A percentile compares a stretch with the other conserved stretches of the same genome.
phyloP scores from a whole-genome alignment of 2,329 filamentous ascomycete species.

The Podosphaera fusca region DNA sequence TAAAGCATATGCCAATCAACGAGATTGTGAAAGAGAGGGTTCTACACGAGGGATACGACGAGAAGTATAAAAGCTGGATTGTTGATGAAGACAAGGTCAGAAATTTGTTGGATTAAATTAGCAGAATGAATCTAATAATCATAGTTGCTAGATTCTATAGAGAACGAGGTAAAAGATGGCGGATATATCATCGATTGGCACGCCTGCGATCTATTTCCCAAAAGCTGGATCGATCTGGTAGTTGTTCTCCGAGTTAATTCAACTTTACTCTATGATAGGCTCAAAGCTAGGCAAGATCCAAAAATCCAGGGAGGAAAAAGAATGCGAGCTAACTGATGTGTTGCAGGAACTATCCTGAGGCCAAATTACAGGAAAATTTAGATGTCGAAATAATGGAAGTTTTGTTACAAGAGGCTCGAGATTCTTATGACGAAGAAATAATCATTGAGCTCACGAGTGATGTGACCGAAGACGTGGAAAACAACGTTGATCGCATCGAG shows the following conservation, averaged over 20 bases:
- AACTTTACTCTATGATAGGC: conserved; percentile 58
- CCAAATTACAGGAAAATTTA: conserved; percentile 85
- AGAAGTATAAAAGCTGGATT: conserved; percentile 68
- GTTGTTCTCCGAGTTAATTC: conserved; percentile 74
- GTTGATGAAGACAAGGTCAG: conserved; percentile 85
- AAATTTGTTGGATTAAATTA: not conserved
- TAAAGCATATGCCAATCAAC: conserved; percentile 74
- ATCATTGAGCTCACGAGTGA: conserved; percentile 78
- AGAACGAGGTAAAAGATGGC: conserved; percentile 53
- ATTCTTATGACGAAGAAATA: conserved; percentile 67
- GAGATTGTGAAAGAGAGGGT: conserved; percentile 71
- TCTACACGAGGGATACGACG: conserved; percentile 74
- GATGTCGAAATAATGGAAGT: conserved; percentile 97
- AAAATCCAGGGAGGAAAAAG: not conserved
- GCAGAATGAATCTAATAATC: not conserved
- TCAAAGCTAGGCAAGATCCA: conserved; percentile 38
- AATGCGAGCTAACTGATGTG: not conserved
- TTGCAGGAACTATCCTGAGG: conserved; percentile 51
- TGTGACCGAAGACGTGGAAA: conserved; percentile 62
- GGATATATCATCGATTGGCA: conserved; percentile 95
- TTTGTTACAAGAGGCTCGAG: conserved; percentile 67
- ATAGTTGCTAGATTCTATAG: conserved; percentile 68
- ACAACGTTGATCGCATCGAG: conserved; percentile 65
- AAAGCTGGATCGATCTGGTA: conserved; percentile 84
- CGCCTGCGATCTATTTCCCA: conserved; percentile 84